Conservation (phyloP, 345 rosid species). For the Salix dunnii region DNA sequence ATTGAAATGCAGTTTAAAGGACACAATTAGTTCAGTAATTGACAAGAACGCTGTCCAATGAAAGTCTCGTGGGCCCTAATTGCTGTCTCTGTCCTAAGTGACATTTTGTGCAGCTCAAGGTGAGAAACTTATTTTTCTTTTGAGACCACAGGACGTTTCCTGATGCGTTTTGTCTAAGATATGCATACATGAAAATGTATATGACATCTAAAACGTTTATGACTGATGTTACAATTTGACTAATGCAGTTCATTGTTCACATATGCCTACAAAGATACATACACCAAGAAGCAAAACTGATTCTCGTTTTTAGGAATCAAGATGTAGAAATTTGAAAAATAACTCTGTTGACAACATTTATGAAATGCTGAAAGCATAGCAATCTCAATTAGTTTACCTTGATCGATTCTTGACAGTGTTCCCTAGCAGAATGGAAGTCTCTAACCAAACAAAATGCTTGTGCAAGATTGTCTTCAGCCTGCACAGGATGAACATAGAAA, state of each 20-base stretch:
- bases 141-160: neutral
- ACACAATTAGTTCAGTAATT: neutral
- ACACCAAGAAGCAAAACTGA: too few species aligned
- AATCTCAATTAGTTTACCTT: slow-evolving; percentile 34
- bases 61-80: neutral
- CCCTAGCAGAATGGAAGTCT: slow-evolving; percentile 47
- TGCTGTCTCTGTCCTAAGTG: neutral
- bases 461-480: slow-evolving; percentile 74
- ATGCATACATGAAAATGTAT: too few species aligned
- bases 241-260: neutral
- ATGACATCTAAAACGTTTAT: too few species aligned
- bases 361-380: neutral
- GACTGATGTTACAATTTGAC: neutral
- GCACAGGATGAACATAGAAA: slow-evolving; percentile 2
- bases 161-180: neutral
- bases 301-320: neutral
- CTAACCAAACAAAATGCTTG: slow-evolving; percentile 60
- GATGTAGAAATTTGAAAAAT: neutral
- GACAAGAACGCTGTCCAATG: neutral
- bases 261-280: neutral
- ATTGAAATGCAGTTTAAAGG: neutral
- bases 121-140: neutral
- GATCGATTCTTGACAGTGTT: slow-evolving; percentile 64
- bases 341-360: neutral
- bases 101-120: neutral